Evolutionary conservation across 176 grass and related monocot species (phyloP).

Genomic region (Raddia distichophylla): DNA sequence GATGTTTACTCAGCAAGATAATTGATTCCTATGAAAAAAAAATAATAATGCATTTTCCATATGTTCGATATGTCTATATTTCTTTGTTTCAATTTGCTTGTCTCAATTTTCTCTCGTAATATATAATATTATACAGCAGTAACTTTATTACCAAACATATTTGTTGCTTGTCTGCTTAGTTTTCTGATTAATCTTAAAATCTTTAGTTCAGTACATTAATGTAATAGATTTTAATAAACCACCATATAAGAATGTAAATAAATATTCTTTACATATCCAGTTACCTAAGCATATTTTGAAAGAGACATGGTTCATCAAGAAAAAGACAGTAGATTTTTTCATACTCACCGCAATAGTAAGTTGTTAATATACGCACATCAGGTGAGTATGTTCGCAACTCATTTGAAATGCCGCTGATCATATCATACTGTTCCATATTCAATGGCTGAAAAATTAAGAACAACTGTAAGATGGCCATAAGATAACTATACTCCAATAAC

Average conservation of each 20-base stretch:
- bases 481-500: conserved; percentile 1
- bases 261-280: neutral
- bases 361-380: conserved; percentile 87
- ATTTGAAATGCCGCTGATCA: conserved; percentile 83
- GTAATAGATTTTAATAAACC: neutral
- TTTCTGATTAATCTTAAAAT: conserved; percentile 17
- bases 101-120: neutral
- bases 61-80: neutral
- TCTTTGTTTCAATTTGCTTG: conserved; percentile 1
- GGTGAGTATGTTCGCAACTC: conserved; percentile 84
- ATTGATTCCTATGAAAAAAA: neutral
- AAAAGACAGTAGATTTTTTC: conserved; percentile 6
- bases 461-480: conserved; percentile 33
- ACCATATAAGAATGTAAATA: neutral
- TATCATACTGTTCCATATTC: conserved; percentile 86
- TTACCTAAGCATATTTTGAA: conserved; percentile 12
- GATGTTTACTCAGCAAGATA: neutral
- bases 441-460: conserved; percentile 75
- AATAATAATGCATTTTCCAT: neutral
- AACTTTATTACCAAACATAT: conserved; percentile 6
- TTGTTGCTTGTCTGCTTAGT: neutral
- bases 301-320: neutral
- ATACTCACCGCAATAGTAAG: conserved; percentile 89
- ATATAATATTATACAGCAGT: conserved; percentile 7
- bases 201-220: neutral